Percentiles rank a stretch among this genome's conserved stretches.
Evolutionary conservation across 2,329 filamentous ascomycete genomes (phyloP).

Genomic region (Fusarium denticulatum): DNA sequence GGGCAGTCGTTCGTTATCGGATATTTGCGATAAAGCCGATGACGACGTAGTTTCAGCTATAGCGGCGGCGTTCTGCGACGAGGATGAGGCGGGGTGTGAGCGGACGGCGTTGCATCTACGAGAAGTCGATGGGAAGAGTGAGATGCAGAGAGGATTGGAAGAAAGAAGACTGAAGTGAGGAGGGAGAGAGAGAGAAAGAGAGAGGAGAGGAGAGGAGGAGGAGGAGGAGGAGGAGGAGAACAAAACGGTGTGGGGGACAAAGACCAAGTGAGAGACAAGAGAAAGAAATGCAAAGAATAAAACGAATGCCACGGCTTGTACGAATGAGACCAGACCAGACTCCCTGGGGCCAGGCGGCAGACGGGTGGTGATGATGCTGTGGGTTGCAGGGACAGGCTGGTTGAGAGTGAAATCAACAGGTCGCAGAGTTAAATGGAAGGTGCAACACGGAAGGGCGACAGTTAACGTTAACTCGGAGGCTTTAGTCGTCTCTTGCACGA

Average conservation of each 20-base stretch:
- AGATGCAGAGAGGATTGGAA: neutral
- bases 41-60: slow-evolving; percentile 40
- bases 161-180: neutral
- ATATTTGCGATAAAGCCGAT: slow-evolving; percentile 43
- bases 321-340: slow-evolving; percentile 35
- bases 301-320: slow-evolving; percentile 43
- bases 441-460: slow-evolving; percentile 10
- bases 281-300: slow-evolving; percentile 31
- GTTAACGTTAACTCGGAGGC: slow-evolving; percentile 2
- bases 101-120: neutral
- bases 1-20: slow-evolving; percentile 43
- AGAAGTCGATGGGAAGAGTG: neutral
- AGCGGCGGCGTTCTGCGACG: slow-evolving; percentile 36
- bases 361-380: slow-evolving; percentile 41
- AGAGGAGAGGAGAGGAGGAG: neutral
- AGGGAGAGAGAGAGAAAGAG: neutral
- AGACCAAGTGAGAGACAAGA: slow-evolving; percentile 24
- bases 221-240: slow-evolving; percentile 13
- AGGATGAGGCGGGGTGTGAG: slow-evolving; percentile 21
- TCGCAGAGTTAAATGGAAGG: slow-evolving; percentile 17
- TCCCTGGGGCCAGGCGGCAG: slow-evolving; percentile 22
- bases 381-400: slow-evolving; percentile 41
- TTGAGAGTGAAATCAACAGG: slow-evolving; percentile 35
- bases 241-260: slow-evolving; percentile 30
- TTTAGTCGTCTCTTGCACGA: slow-evolving; percentile 37